These are phyloP conservation scores for Fraxinus velutina DNA, from an alignment of 305 asterid species.

Conservation along the genomic window DNA sequence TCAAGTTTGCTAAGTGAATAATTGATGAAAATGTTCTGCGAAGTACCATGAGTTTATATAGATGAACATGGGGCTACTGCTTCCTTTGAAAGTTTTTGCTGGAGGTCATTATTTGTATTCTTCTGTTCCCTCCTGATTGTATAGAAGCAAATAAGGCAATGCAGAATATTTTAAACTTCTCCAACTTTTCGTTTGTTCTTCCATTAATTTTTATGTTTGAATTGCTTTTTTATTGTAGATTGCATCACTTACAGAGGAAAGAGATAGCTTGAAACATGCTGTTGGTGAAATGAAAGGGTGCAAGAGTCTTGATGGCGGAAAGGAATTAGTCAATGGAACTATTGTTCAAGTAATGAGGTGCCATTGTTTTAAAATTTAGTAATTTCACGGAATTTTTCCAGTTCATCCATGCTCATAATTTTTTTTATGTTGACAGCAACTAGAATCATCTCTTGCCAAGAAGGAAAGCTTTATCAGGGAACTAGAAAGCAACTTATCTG, in stretches of 20 bases:
- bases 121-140: constrained; percentile 9
- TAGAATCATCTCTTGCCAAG: constrained; percentile 66
- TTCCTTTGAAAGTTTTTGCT: neutral
- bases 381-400: constrained; percentile 15
- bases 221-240: constrained; percentile 48
- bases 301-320: constrained; percentile 49
- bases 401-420: constrained; percentile 27
- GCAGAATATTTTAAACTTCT: constrained; percentile 5
- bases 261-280: constrained; percentile 48
- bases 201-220: constrained; percentile 23
- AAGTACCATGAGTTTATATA: neutral
- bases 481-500: constrained; percentile 62
- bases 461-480: constrained; percentile 71
- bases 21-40: neutral
- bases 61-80: constrained; percentile 8
- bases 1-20: neutral
- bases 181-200: constrained; percentile 14
- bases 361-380: neutral
- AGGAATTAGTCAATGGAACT: constrained; percentile 46
- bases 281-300: constrained; percentile 51
- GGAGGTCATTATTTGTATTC: constrained; percentile 6
- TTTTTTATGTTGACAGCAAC: constrained; percentile 54
- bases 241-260: constrained; percentile 62
- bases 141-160: constrained; percentile 11
- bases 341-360: constrained; percentile 46